Conservation (phyloP, 495 filamentous ascomycete species). For the Penicillium cosmopolitanum region DNA sequence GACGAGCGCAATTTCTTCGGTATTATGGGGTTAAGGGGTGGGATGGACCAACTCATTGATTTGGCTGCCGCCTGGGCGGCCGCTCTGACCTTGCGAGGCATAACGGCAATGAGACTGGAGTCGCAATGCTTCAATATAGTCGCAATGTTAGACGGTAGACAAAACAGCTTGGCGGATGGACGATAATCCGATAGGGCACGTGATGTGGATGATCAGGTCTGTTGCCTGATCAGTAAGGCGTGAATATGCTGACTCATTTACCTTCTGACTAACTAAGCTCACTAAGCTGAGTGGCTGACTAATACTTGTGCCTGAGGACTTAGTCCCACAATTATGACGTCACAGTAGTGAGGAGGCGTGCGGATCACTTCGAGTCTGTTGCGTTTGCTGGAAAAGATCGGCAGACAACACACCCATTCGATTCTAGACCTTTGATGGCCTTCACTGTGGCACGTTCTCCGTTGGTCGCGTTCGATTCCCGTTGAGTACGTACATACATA, state of each 20-base stretch:
- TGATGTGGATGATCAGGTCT: conserved; percentile 1
- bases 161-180: conserved; percentile 7
- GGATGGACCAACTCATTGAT: conserved; percentile 43
- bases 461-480: conserved; percentile 1
- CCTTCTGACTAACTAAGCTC: no score
- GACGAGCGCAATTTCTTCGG: not conserved
- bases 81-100: conserved; percentile 53
- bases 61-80: conserved; percentile 55
- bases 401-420: conserved; percentile 4
- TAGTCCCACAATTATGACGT: conserved; percentile 19
- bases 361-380: conserved; percentile 16
- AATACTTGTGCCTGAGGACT: not conserved
- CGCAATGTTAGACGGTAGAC: not conserved
- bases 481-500: not conserved
- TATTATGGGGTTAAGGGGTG: not conserved
- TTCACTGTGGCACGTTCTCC: not conserved
- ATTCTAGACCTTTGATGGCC: conserved; percentile 24
- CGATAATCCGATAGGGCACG: conserved; percentile 14
- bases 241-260: no score
- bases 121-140: conserved; percentile 23
- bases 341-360: conserved; percentile 9
- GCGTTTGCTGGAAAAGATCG: conserved; percentile 12
- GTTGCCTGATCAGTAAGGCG: no score
- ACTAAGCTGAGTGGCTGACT: not conserved
- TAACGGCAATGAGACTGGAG: conserved; percentile 25